Evolutionary conservation across 768 basidiomycete species (phyloP), one percentile per base, ranked within the genome.

Genomic region (Boletales sp.): DNA sequence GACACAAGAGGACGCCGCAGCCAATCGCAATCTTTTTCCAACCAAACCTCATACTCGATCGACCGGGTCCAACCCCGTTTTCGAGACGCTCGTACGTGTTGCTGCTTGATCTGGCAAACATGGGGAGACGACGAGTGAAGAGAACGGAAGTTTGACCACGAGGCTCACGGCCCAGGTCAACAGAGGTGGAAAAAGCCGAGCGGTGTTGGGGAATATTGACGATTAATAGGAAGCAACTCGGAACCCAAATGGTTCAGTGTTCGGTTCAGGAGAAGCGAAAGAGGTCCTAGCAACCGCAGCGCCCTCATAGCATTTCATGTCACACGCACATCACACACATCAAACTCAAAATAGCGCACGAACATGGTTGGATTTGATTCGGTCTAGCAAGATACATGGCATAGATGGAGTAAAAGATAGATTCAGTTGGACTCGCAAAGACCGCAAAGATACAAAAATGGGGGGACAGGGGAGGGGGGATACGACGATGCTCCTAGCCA

Each of bases 1-100:
- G 61, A 9, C 70, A 74, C 50, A 88, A 70, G 40, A 87, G 63
- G 1, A 80, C 64, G 2, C 65, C 74, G 45, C 81, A 83, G 4
- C 74, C 84, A 8, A 87, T 63, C 4, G 77, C 80, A 48, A 87
- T 76, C 69, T 80, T 86, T 66, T 81, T 87, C 87, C 87, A 89
- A 17, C 64, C 66, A 39, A 74, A 63, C 39, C 57, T 69, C 55
- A 53, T 71, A 43, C 63, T 52, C 19, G 54, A 52, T 18, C 77
- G 67, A 37, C 67, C 65, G 1, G 80, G 77, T 5, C 83, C 82
- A 66, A 80, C 72, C 14, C 83, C 83, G 34, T 77, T 75, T 60
- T 84, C 83, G 35, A 84, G 74, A 27, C 81, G 77, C 49, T 83
- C 82, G 62, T 82, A 84, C 62, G 74, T 72, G 57, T 64, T 68